A percentile compares a stretch with the other conserved stretches of the same genome.
Conservation (phyloP, 768 basidiomycete genomes). For the Ramaria sp. region DNA sequence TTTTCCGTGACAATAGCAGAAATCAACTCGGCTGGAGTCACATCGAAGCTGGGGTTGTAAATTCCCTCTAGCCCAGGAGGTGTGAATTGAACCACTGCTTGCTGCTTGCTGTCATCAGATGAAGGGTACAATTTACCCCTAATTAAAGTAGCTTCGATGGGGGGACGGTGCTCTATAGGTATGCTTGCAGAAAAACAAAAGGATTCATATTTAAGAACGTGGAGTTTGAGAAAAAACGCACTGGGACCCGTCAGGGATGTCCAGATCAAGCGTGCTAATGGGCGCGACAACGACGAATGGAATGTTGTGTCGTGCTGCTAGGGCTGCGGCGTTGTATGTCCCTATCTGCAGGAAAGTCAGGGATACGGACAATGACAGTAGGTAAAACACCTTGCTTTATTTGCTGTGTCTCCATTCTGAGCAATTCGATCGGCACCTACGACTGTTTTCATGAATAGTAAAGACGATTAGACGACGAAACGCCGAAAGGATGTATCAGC, state of each 20-base stretch:
- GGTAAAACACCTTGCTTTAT: conserved; percentile 47
- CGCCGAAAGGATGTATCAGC: not conserved
- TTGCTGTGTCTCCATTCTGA: conserved; percentile 92
- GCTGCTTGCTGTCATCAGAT: conserved; percentile 32
- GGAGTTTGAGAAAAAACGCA: conserved; percentile 16
- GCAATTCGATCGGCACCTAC: conserved; percentile 88
- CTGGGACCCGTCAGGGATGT: conserved; percentile 58
- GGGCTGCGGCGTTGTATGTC: conserved; percentile 92
- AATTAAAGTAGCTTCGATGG: conserved; percentile 79
- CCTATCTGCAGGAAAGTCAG: conserved; percentile 44
- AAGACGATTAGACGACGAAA: not conserved
- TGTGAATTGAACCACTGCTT: conserved; percentile 78
- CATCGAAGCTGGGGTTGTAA: conserved; percentile 95
- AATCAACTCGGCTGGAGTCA: conserved; percentile 88
- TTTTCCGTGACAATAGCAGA: conserved; percentile 94
- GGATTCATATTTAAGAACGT: not conserved
- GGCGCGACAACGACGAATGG: conserved; percentile 93
- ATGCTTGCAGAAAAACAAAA: conserved; percentile 34
- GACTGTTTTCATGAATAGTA: conserved; percentile 26
- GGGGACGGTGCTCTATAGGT: conserved; percentile 86
- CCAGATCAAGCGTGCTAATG: conserved; percentile 83
- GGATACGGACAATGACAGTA: conserved; percentile 7
- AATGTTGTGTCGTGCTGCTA: conserved; percentile 77
- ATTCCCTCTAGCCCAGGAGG: conserved; percentile 52
- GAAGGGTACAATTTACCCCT: conserved; percentile 67